Evolutionary conservation across 176 grass and related monocot genomes (phyloP).

Genomic region (Juncus effusus): DNA sequence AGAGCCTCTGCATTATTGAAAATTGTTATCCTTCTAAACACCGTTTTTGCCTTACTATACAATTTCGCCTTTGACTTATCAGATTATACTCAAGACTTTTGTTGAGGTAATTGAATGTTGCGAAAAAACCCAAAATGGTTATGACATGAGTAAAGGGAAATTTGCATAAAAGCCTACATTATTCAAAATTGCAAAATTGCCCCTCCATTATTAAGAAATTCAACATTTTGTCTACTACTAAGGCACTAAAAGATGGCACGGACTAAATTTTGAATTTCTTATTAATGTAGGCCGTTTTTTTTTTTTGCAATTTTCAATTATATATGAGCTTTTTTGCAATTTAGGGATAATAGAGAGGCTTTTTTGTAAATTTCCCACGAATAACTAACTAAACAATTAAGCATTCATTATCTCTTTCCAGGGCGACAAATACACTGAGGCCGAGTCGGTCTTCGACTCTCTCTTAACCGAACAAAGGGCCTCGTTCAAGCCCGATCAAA

Average conservation of each 20-base stretch:
- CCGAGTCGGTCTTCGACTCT: conserved; percentile 68
- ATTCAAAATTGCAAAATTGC: conserved; percentile 3
- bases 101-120: conserved; percentile 29
- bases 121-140: background rate
- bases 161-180: too few relatives aligned
- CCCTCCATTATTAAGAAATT: background rate
- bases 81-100: conserved; percentile 86
- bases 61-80: conserved; percentile 67
- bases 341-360: too few relatives aligned
- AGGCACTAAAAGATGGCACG: too few relatives aligned
- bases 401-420: conserved; percentile 36
- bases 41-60: background rate
- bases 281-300: too few relatives aligned
- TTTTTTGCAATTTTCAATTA: too few relatives aligned
- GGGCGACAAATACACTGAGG: conserved; percentile 64
- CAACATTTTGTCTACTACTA: too few relatives aligned
- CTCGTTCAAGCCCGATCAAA: conserved; percentile 89
- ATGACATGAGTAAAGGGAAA: conserved; percentile 9
- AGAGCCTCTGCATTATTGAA: background rate
- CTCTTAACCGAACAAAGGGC: conserved; percentile 69
- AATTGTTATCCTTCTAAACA: background rate
- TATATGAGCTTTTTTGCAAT: too few relatives aligned
- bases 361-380: too few relatives aligned
- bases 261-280: too few relatives aligned
- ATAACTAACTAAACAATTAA: conserved; percentile 3